Evolutionary conservation across 73 alveolate genomes (phyloP), one percentile per base, ranked within the genome.

Genomic region (Urostyla sp.): DNA sequence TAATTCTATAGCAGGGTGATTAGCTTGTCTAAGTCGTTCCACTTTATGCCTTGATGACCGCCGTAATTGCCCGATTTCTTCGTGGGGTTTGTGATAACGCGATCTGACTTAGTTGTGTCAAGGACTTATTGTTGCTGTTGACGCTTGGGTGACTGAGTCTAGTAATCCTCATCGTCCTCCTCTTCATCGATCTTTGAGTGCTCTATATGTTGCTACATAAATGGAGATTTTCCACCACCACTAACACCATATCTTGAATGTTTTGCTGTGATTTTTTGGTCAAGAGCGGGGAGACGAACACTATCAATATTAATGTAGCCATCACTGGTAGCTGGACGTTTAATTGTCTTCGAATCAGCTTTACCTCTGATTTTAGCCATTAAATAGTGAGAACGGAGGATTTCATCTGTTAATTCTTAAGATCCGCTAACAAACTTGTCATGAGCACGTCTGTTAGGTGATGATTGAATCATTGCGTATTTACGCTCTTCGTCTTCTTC

Each of bases 1-100:
- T 85, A 51, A 40, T 58, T 72, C 36, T 85, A 44, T n/a, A 85
- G 58, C 26, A 85, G 38, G 18, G 77, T 63, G 16, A 85, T 85
- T 26, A 46, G 49, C 26, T 60, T 60, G 28, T 81, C 91, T 24
- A 81, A 35, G 38, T 67, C 80, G 34, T 40, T 44, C 86, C 81
- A 35, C 54, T 55, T 40, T 31, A 18, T 35, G 4, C 54, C 69
- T 36, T 66, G 51, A 0, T 26, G 38, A n/a, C 16, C 34, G 63
- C 27, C 21, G 23, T 30, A 32, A 20, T 38, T 16, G 26, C 63
- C n/a, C 58, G 28, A 16, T 32, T 28, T 30, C 23, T 32, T 6
- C 21, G 16, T 34, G 27, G 27, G 16, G 49, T 7, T 55, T 55
- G 45, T 34, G 16, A 40, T 18, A 10, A 16, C 53, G 45, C 18